Conservation (phyloP, 371 early-diverging fungal genomes). For the Rhizopus sp. region DNA sequence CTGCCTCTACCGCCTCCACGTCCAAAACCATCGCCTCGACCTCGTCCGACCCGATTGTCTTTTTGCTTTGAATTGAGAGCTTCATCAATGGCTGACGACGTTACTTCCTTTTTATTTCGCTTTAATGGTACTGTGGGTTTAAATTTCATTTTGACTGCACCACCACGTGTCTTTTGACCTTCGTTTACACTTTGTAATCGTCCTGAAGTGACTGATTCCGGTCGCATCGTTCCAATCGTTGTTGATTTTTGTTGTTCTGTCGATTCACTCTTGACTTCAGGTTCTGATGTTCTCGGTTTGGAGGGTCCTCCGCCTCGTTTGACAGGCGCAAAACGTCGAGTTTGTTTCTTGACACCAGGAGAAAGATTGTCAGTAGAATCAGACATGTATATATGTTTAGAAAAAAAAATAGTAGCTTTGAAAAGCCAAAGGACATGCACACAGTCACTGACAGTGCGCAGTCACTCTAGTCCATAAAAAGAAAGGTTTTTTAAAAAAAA, state of each 20-base stretch:
- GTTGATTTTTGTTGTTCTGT: conserved; percentile 9
- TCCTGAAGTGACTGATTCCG: conserved; percentile 35
- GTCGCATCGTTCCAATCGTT: conserved; percentile 41
- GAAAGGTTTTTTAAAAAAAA: background rate
- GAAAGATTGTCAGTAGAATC: conserved; percentile 13
- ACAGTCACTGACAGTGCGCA: background rate
- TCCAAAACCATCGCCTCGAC: conserved; percentile 38
- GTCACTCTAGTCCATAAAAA: background rate
- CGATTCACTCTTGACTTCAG: conserved; percentile 1
- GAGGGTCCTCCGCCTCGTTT: conserved; percentile 14
- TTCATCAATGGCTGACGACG: conserved; percentile 44
- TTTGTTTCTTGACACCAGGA: conserved; percentile 36
- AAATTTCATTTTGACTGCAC: conserved; percentile 63
- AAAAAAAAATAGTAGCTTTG: background rate
- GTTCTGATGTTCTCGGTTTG: background rate
- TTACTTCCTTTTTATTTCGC: conserved; percentile 66
- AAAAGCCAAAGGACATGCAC: background rate
- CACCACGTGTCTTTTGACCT: conserved; percentile 49
- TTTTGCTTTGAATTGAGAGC: conserved; percentile 26
- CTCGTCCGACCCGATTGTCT: conserved; percentile 6
- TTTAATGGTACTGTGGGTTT: conserved; percentile 64
- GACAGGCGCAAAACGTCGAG: conserved; percentile 44
- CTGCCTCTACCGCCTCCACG: conserved; percentile 46
- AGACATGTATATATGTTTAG: conserved; percentile 8
- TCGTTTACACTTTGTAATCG: conserved; percentile 50